Evolutionary conservation across 2,329 filamentous ascomycete species (phyloP).

Genomic region (Akanthomyces uredinophilus): DNA sequence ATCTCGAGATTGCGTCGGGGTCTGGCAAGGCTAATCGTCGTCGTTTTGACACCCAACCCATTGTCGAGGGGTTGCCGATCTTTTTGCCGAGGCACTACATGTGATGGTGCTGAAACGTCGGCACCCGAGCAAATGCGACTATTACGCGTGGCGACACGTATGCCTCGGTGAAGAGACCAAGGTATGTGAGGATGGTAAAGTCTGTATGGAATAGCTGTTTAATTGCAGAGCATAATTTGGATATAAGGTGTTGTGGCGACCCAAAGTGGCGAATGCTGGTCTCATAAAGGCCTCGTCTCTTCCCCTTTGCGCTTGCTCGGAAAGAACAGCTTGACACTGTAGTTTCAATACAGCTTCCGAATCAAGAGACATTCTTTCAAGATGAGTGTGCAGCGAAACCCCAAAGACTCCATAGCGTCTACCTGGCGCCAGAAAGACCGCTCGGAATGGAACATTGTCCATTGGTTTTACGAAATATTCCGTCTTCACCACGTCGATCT

Average conservation of each 20-base stretch:
- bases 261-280: neutral
- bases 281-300: neutral
- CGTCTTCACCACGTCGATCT: constrained; percentile 17
- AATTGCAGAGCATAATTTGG: neutral
- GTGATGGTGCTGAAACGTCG: neutral
- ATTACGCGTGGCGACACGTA: constrained; percentile 7
- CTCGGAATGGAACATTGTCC: constrained; percentile 18
- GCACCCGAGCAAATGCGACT: neutral
- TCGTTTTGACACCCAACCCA: neutral
- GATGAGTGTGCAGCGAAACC: constrained; percentile 6
- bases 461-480: constrained; percentile 18
- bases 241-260: neutral
- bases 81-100: neutral
- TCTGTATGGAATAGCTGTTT: neutral
- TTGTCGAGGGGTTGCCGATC: neutral
- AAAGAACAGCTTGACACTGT: neutral
- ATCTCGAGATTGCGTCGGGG: no score
- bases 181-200: neutral
- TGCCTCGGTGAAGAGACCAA: neutral
- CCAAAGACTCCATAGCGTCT: constrained; percentile 21
- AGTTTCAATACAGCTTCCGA: neutral
- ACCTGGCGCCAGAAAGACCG: constrained; percentile 19
- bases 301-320: neutral
- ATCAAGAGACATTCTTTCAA: neutral
- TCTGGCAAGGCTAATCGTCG: no score